Percentiles rank a stretch among this genome's conserved stretches.
Conservation (phyloP, 2,329 filamentous ascomycete species). For the Emergomyces orientalis region DNA sequence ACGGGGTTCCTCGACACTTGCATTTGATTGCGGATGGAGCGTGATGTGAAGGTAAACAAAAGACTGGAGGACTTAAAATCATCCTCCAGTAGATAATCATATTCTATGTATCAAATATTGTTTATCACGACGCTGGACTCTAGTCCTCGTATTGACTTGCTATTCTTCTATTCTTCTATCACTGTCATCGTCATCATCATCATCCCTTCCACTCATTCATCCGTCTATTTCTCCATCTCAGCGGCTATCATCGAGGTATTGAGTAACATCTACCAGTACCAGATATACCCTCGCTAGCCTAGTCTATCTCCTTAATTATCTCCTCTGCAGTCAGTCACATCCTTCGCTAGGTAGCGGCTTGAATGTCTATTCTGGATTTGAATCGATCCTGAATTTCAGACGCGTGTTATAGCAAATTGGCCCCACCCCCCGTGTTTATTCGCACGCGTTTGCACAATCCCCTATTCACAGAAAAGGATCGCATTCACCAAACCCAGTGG, state of each 20-base stretch:
- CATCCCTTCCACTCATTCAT: background rate
- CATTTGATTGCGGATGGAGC: no score
- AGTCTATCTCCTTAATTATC: background rate
- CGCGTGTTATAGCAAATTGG: background rate
- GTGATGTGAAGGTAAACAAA: background rate
- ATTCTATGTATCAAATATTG: background rate
- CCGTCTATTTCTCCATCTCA: background rate
- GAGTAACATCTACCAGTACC: background rate
- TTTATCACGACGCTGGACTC: background rate
- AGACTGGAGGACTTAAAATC: background rate
- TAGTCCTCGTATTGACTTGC: background rate
- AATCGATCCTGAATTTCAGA: background rate
- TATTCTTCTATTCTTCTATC: background rate
- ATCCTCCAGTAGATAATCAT: background rate
- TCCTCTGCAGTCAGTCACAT: background rate
- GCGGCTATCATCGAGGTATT: background rate
- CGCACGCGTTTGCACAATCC: background rate
- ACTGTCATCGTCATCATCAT: background rate
- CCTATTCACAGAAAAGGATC: background rate
- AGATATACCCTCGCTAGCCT: background rate
- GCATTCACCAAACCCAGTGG: background rate
- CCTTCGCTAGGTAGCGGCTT: no score
- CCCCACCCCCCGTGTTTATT: background rate
- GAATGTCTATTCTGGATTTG: background rate
- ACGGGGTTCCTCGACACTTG: background rate